These are phyloP conservation scores for Chalaropsis thielavioides DNA, from an alignment of 2,329 filamentous ascomycete genomes.

Conservation along the genomic window DNA sequence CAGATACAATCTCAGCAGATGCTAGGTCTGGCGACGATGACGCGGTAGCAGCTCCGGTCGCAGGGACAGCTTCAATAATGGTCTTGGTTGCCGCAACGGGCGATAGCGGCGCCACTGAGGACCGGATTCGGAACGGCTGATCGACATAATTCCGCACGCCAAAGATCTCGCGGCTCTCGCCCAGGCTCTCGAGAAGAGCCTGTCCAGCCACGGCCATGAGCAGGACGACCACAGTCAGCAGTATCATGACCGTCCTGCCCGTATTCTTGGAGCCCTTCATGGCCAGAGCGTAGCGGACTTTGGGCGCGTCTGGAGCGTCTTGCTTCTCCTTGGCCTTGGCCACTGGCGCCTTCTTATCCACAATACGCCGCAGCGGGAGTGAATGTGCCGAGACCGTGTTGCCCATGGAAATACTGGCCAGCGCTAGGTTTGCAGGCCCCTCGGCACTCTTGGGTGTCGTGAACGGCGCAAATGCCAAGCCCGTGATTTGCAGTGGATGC, in stretches of 20 bases:
- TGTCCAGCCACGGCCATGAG: slow-evolving; percentile 49
- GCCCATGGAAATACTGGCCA: slow-evolving; percentile 68
- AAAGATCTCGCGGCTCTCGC: slow-evolving; percentile 40
- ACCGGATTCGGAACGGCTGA: slow-evolving; percentile 11
- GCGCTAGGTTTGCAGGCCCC: slow-evolving; percentile 36
- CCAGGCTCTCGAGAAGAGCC: slow-evolving; percentile 49
- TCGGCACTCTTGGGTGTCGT: slow-evolving; percentile 32
- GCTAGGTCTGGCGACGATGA: background rate
- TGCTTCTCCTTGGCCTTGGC: slow-evolving; percentile 27
- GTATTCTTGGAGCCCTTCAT: slow-evolving; percentile 40
- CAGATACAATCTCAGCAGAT: slow-evolving; percentile 4
- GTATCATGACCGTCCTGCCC: slow-evolving; percentile 36
- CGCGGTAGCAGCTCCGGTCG: background rate
- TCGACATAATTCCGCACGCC: slow-evolving; percentile 16
- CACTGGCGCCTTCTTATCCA: slow-evolving; percentile 27
- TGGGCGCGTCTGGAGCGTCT: background rate
- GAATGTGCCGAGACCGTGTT: slow-evolving; percentile 69
- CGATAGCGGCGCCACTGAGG: slow-evolving; percentile 12
- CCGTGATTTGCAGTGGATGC: slow-evolving; percentile 45
- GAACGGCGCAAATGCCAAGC: slow-evolving; percentile 41
- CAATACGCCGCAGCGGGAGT: slow-evolving; percentile 47
- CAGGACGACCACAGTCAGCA: slow-evolving; percentile 38
- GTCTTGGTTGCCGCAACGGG: slow-evolving; percentile 8
- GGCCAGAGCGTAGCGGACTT: slow-evolving; percentile 54
- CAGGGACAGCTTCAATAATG: background rate